These are phyloP conservation scores for Gloeophyllum trabeum DNA, from an alignment of 768 basidiomycete species.

Conservation along the genomic window DNA sequence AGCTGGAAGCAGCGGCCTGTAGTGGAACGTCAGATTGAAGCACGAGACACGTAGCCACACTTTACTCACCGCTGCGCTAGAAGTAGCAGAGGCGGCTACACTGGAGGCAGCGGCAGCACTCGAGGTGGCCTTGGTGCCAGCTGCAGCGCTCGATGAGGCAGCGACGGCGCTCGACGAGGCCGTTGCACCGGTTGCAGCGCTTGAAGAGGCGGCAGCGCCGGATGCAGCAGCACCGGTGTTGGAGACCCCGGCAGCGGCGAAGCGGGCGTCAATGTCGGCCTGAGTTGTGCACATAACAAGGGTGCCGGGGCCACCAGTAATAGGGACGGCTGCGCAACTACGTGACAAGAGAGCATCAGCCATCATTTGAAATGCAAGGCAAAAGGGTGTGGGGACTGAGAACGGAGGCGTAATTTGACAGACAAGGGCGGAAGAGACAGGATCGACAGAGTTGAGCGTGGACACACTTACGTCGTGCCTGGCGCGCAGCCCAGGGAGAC, in stretches of 20 bases:
- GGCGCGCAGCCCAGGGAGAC: conserved; percentile 6
- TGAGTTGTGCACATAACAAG: conserved; percentile 40
- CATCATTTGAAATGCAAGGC: no score
- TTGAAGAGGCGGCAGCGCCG: no score
- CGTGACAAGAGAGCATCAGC: no score
- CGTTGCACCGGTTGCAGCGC: no score
- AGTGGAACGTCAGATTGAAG: conserved; percentile 6
- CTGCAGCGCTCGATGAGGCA: no score
- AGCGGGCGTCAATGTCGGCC: conserved; percentile 33
- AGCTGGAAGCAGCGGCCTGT: conserved; percentile 6
- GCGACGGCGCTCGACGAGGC: no score
- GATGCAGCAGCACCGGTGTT: conserved; percentile 6
- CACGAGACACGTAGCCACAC: conserved; percentile 6
- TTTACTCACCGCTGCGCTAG: conserved; percentile 11
- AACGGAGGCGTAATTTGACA: no score
- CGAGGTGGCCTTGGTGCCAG: conserved; percentile 2
- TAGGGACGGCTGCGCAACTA: conserved; percentile 33
- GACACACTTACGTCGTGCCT: conserved; percentile 22
- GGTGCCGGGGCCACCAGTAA: conserved; percentile 22
- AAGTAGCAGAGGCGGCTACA: conserved; percentile 3
- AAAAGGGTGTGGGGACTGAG: no score
- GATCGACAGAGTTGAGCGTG: no score
- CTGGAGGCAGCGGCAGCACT: conserved; percentile 7
- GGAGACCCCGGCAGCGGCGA: conserved; percentile 24
- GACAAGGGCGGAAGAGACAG: no score